Evolutionary conservation across 805 yeast genomes (phyloP).

Genomic region (Yarrowia osloensis): DNA sequence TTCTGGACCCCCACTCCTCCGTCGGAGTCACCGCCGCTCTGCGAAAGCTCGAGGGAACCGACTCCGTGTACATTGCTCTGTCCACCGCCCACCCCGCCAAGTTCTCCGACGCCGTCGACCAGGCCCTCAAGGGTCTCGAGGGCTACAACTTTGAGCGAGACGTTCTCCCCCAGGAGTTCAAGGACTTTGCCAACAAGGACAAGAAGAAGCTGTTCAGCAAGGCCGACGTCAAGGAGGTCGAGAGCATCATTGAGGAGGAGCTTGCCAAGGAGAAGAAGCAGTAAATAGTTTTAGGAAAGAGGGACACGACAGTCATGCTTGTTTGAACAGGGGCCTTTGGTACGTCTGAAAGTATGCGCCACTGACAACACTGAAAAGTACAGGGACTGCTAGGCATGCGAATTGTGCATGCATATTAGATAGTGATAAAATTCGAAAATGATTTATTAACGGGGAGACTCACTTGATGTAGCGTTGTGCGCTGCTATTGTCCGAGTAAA

Average conservation of each 20-base stretch:
- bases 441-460: no score
- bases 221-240: slow-evolving; percentile 73
- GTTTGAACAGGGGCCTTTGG: not conserved
- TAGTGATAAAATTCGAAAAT: not conserved
- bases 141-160: slow-evolving; percentile 85
- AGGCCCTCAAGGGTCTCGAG: slow-evolving; percentile 63
- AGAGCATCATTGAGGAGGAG: slow-evolving; percentile 72
- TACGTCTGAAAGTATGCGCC: not conserved
- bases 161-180: slow-evolving; percentile 87
- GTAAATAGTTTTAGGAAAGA: not conserved
- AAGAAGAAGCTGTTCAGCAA: slow-evolving; percentile 72
- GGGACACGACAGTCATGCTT: not conserved
- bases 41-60: slow-evolving; percentile 52
- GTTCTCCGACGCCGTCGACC: slow-evolving; percentile 92
- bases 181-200: slow-evolving; percentile 65
- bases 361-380: not conserved
- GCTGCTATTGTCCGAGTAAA: no score
- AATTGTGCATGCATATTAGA: not conserved
- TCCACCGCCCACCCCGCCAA: slow-evolving; percentile 99
- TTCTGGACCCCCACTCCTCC: slow-evolving; percentile 95
- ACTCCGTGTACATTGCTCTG: slow-evolving; percentile 62
- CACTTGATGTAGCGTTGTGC: no score
- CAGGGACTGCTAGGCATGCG: no score
- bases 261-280: slow-evolving; percentile 49
- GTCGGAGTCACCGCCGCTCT: slow-evolving; percentile 86